Evolutionary conservation across 1,284 basidiomycete species (phyloP), one percentile per base, ranked within the genome.

Genomic region (Tausonia pullulans): DNA sequence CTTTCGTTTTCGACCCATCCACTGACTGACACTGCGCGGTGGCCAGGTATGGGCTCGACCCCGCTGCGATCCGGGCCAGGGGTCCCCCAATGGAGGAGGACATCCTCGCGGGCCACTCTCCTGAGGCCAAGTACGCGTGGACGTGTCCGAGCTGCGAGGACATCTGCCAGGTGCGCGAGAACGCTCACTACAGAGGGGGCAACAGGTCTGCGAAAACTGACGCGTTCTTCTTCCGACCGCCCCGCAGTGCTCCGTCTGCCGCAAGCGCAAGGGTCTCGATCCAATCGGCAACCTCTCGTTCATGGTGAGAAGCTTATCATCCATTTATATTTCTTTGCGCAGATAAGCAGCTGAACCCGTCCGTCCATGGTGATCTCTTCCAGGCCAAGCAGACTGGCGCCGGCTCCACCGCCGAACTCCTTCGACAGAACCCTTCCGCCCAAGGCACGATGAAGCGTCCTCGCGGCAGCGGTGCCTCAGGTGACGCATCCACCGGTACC

Each of bases 121-220:
- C 7, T 27, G 44, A 58, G 14, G 57, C 57, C 6, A 13, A 27
- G 6, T 58, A 58, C 57, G 49, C 16, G 45, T 58, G 57, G 57
- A 45, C n/a, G 4, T 58, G 57, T 27, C 57, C 57, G 57, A 58
- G 57, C 43, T 58, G 57, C 45, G 57, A 58, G n/a, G 49, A 58
- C 57, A 46, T 45, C 44, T 58, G 57, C 16, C 57, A 55, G 39
- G 53, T 55, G 39, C 39, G 53, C 27, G 11, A 5, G 52, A 27
- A 53, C 5, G 5, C n/a, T 27, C 9, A 40, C 53, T 27, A 55
- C 3, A 13, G 9, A 27, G 27, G 27, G 27, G 27, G 27, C 27
- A 27, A 27, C 27, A 27, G 27, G 27, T 27, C 27, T 27, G 27
- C 27, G 27, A 27, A 2, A 27, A 27, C 27, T 27, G 27, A 27